Base-by-base conservation (phyloP, 169 alveolate genomes). In the Neospora caninum region DNA sequence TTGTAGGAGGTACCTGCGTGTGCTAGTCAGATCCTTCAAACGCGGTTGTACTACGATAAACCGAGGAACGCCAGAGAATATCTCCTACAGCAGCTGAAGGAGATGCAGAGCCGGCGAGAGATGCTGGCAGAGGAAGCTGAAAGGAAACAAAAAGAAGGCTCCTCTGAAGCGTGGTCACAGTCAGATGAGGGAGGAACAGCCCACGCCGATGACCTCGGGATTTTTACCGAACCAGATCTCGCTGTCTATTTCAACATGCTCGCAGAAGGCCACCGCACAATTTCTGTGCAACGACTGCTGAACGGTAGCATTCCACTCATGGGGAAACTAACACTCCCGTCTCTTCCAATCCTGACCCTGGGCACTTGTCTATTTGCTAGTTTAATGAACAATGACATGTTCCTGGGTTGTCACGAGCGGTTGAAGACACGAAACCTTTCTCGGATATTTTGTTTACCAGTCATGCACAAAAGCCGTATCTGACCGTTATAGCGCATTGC, bases 201-300 rank as follows among this genome's bases (percentile, higher is more conserved):
- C 25, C 43, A 36, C 20, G 2, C 43, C 39, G 42, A 22, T 18
- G 41, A 82, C 53, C 38, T 39, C 36, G 89, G 89, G 6, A 38
- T 82, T 0, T 82, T 82, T 31, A 42, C 53, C 6, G 64, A 38
- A 6, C 69, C 20, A 38, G 89, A 82, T 36, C 41, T 82, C 38
- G n/a, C 67, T 39, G 69, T 82, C 34, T 82, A 82, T 49, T 82
- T 82, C 67, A 39, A 43, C 53, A 41, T 82, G 67, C 89, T 82
- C 39, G 67, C 89, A 38, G 69, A 6, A 38, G 36, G 36, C 67
- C 67, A 82, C 20, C 38, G 25, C n/a, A 25, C n/a, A 25, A 38
- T 82, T 82, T 67, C 89, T 16, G 53, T 39, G 18, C 53, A 42
- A 82, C 58, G 36, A 29, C 89, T 82, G 69, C 67, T 39, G 42